A percentile compares a stretch with the other conserved stretches of the same genome.
These are phyloP conservation scores for Gaeumannomyces sp. DNA, from an alignment of 2,329 filamentous ascomycete genomes.

Conservation along the genomic window DNA sequence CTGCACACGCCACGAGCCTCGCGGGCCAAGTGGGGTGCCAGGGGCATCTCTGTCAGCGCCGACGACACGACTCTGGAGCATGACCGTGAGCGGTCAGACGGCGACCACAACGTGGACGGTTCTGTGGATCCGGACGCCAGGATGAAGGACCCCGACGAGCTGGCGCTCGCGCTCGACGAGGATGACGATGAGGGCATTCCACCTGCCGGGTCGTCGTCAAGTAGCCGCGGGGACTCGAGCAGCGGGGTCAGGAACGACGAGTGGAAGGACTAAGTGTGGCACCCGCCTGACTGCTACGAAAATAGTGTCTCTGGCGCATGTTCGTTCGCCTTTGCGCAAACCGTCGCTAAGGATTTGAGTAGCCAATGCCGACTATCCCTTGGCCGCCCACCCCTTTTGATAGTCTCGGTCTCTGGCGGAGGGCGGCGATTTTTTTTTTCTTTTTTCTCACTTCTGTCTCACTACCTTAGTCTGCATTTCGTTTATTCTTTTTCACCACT, in stretches of 20 bases:
- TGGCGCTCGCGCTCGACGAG: slow-evolving; percentile 52
- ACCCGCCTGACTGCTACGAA: not conserved
- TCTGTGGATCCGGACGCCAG: slow-evolving; percentile 55
- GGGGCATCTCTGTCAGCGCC: slow-evolving; percentile 61
- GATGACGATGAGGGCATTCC: slow-evolving; percentile 40
- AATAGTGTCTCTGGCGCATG: not conserved
- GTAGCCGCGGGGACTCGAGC: not conserved
- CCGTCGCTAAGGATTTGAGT: not conserved
- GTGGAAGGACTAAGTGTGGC: slow-evolving; percentile 15
- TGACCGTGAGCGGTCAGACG: slow-evolving; percentile 30
- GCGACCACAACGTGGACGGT: slow-evolving; percentile 38
- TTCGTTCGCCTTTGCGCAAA: not conserved
- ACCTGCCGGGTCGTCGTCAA: slow-evolving; percentile 1
- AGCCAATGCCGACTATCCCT: not conserved
- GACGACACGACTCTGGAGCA: slow-evolving; percentile 53
- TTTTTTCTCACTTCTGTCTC: not conserved
- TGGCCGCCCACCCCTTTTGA: too few relatives aligned
- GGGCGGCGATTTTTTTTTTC: not conserved
- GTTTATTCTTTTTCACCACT: not conserved
- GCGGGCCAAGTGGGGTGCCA: slow-evolving; percentile 54
- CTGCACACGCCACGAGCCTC: slow-evolving; percentile 21
- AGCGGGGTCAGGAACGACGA: slow-evolving; percentile 19
- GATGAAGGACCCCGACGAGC: slow-evolving; percentile 61
- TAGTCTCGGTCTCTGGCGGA: not conserved
- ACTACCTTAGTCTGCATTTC: not conserved